phyloP scores from a whole-genome alignment of 2,329 filamentous ascomycete species.

The Talaromyces sp. region DNA sequence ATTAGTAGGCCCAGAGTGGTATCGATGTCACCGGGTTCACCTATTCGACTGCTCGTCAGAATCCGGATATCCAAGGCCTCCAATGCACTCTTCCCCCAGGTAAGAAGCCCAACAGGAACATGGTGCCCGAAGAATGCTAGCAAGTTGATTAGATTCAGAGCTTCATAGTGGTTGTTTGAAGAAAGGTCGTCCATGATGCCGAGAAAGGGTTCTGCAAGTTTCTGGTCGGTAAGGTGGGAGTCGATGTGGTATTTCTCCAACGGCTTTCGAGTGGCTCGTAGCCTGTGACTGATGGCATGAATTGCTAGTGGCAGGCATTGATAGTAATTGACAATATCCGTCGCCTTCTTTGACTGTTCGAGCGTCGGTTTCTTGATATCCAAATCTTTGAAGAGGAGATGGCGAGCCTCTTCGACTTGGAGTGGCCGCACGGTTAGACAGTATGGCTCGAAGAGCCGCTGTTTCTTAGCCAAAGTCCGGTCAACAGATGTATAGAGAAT shows the following conservation, averaged over 20 bases:
- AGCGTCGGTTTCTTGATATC: conserved; percentile 52
- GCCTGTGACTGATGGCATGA: conserved; percentile 58
- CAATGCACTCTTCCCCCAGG: conserved; percentile 44
- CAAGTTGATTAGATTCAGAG: conserved; percentile 60
- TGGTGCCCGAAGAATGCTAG: conserved; percentile 62
- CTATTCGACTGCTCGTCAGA: conserved; percentile 29
- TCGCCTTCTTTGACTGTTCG: conserved; percentile 53
- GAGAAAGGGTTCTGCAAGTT: conserved; percentile 46
- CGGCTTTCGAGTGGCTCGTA: conserved; percentile 58
- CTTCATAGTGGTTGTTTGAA: conserved; percentile 42
- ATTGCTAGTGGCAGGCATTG: conserved; percentile 64
- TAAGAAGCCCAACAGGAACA: conserved; percentile 62
- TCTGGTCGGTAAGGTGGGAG: conserved; percentile 52
- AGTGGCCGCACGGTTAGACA: conserved; percentile 54
- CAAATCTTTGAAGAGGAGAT: conserved; percentile 58
- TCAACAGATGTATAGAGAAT: conserved; percentile 67
- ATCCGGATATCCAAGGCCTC: conserved; percentile 30
- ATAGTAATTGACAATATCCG: conserved; percentile 59
- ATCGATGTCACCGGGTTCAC: conserved; percentile 37
- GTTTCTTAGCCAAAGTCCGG: conserved; percentile 49
- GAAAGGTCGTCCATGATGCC: conserved; percentile 45
- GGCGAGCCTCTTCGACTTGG: conserved; percentile 53
- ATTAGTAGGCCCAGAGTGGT: conserved; percentile 42
- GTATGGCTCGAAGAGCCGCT: conserved; percentile 56
- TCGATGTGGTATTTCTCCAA: conserved; percentile 56